Conservation (phyloP, 2,329 filamentous ascomycete genomes). For the Chrysosporium queenslandicum region DNA sequence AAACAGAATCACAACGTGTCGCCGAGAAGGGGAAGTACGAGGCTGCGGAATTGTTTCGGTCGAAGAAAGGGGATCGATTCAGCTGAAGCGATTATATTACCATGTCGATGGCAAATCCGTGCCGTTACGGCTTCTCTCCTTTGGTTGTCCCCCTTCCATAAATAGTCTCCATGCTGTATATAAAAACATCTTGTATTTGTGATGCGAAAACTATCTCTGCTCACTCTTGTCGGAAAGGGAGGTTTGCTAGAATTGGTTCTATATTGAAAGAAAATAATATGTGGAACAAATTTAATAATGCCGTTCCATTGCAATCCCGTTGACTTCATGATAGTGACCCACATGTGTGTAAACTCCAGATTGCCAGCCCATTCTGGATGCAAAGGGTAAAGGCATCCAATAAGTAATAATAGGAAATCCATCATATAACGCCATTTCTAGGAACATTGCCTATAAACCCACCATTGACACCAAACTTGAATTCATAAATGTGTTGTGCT, state of each 20-base stretch:
- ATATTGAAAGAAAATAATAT: neutral
- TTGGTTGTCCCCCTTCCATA: too few relatives aligned
- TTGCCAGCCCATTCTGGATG: too few relatives aligned
- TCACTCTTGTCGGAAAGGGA: neutral
- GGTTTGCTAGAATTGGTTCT: neutral
- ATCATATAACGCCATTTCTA: neutral
- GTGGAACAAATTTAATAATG: neutral
- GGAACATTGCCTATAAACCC: neutral
- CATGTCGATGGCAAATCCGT: neutral
- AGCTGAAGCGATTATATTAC: constrained; percentile 37
- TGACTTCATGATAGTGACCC: too few relatives aligned
- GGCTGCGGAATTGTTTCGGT: constrained; percentile 61
- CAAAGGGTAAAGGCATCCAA: neutral
- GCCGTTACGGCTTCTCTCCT: too few relatives aligned
- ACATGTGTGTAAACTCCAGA: too few relatives aligned
- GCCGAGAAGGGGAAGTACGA: constrained; percentile 86
- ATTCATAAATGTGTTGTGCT: neutral
- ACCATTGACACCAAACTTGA: neutral
- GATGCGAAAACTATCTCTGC: neutral
- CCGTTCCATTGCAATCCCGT: too few relatives aligned
- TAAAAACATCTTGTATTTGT: neutral
- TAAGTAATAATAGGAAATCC: neutral
- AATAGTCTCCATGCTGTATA: too few relatives aligned
- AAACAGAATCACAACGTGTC: constrained; percentile 56
- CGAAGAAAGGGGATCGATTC: constrained; percentile 72